Base-by-base conservation (phyloP, 495 filamentous ascomycete species). In the Penicillium arizonense region DNA sequence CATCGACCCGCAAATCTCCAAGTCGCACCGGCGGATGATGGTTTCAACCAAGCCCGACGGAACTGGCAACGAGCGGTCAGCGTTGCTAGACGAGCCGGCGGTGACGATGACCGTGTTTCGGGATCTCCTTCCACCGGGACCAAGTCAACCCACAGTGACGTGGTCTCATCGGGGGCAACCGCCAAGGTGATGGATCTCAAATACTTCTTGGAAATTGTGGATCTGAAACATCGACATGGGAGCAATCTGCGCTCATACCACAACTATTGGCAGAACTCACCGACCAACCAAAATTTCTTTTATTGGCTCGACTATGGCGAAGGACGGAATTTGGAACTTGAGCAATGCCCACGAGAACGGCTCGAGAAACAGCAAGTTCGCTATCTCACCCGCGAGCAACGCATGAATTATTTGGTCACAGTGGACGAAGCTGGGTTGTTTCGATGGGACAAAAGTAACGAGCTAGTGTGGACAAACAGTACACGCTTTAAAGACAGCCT, bases 161-260 rank as follows among this genome's bases (percentile, higher is more conserved):
- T 71, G 32, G 64, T 44, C 4, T 6, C 33, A 75, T 44, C 43
- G 1, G 53, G 71, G 44, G 75, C 83, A 52, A 78, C 75, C 2
- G 82, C 90, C 1, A 89, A 86, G 65, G 83, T 81, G 57, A 93
- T 97, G 89, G 91, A 89, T 44, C 67, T 96, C 30, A 86, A 87
- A 57, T 97, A 96, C 64, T 96, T 95, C 56, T 74, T 97, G 4
- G 92, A 97, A 64, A 93, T 97, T 87, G 89, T 96, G 13, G 91
- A 96, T 61, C 67, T 80, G 5, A 91, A 95, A 67, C 92, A 97
- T 61, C 83, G 92, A 3, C 92, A 96, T 65, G 92, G 92, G 2
- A 82, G 81, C 26, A 94, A 96, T 58, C 70, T 96, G 32, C 78
- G 87, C n/a, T 77, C 81, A 11, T 97, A 97, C 59, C 92, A 97